Conservation (phyloP, 2,329 filamentous ascomycete genomes). For the Achaetomium macrosporum region DNA sequence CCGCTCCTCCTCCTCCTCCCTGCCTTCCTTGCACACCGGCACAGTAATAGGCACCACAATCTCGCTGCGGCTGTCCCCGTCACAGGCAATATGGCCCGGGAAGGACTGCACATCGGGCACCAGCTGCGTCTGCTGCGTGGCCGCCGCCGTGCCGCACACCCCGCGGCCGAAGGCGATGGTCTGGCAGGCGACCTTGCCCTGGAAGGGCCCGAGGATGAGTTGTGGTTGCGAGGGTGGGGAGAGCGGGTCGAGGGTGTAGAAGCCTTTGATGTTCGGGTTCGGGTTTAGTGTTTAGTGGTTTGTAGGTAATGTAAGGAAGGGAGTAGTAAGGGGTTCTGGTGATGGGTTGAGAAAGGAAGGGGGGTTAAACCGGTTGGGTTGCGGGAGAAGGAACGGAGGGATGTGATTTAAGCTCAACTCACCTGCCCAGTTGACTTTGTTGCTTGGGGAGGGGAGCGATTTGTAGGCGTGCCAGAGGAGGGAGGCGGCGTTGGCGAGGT, state of each 20-base stretch:
- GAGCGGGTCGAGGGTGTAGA: constrained; percentile 60
- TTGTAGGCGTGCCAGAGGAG: constrained; percentile 76
- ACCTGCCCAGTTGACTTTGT: constrained; percentile 72
- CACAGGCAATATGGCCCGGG: constrained; percentile 77
- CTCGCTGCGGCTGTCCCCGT: constrained; percentile 69
- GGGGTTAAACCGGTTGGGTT: background rate
- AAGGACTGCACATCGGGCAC: constrained; percentile 66
- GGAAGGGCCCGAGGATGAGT: constrained; percentile 73
- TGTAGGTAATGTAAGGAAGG: too few species aligned
- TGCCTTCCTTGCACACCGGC: background rate
- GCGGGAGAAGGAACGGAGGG: background rate
- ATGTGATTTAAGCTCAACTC: background rate
- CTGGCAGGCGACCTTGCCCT: constrained; percentile 76
- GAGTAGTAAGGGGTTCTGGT: background rate
- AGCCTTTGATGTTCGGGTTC: constrained; percentile 43
- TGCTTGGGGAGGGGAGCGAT: constrained; percentile 60
- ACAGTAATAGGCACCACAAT: constrained; percentile 69
- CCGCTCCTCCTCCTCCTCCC: background rate
- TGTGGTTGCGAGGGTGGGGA: constrained; percentile 35
- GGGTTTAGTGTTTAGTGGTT: too few species aligned
- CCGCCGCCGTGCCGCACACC: constrained; percentile 68
- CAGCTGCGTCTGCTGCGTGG: constrained; percentile 55
- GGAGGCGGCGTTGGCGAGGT: constrained; percentile 69
- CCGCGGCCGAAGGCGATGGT: constrained; percentile 67
- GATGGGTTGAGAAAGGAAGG: background rate